Evolutionary conservation across 202 grass and related monocot species (phyloP).

Genomic region (Setaria italica): DNA sequence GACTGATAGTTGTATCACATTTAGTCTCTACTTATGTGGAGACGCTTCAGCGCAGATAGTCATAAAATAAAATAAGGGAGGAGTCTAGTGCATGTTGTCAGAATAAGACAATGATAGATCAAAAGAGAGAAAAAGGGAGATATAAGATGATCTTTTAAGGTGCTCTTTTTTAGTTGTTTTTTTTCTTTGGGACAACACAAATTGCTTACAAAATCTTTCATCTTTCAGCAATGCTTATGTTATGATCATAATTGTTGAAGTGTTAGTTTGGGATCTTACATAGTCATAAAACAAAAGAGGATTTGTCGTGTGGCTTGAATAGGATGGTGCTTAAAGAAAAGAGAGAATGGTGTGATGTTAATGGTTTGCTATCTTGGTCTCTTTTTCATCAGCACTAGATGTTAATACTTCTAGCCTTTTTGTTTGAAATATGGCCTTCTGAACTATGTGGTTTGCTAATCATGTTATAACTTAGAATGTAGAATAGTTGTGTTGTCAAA

Average conservation of each 20-base stretch:
- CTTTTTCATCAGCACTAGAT: neutral
- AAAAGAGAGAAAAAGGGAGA: neutral
- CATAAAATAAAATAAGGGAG: too few relatives aligned
- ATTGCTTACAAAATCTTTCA: neutral
- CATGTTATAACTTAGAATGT: neutral
- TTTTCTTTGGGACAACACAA: neutral
- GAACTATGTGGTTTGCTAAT: neutral
- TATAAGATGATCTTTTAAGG: neutral
- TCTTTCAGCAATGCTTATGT: neutral
- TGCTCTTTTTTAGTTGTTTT: neutral
- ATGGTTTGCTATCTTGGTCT: neutral
- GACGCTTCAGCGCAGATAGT: too few relatives aligned
- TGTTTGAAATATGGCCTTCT: neutral
- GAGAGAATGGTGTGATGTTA: neutral
- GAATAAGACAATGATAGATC: neutral
- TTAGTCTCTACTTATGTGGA: too few relatives aligned
- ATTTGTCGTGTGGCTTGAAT: neutral
- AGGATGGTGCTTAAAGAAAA: too few relatives aligned
- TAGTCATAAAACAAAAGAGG: neutral
- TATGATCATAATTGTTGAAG: neutral
- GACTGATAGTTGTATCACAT: too few relatives aligned
- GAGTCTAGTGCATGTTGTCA: neutral
- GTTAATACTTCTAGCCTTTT: neutral
- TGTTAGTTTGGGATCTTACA: neutral
- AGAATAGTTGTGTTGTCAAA: neutral